Conservation (phyloP, 2,329 filamentous ascomycete genomes). For the Aspergillus pseudonomiae region DNA sequence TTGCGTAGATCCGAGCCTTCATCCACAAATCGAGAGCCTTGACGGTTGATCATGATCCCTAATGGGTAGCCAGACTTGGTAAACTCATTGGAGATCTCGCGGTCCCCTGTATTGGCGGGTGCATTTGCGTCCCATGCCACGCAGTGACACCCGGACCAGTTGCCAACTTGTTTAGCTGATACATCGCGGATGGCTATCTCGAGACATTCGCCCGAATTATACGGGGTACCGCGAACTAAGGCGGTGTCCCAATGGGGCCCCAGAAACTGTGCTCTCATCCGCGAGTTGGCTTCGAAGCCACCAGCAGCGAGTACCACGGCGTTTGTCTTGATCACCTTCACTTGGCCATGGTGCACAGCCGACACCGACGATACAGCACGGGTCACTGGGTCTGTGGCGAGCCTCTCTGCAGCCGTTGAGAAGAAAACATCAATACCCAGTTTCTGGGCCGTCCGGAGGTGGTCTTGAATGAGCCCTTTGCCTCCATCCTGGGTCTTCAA, state of each 20-base stretch:
- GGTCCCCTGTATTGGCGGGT: conserved; percentile 57
- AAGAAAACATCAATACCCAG: conserved; percentile 52
- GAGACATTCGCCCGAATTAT: conserved; percentile 64
- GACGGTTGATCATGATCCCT: conserved; percentile 64
- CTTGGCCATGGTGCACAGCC: conserved; percentile 18
- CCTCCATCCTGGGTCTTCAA: conserved; percentile 63
- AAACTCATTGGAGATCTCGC: conserved; percentile 65
- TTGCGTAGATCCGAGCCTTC: conserved; percentile 68
- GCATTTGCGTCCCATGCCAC: conserved; percentile 68
- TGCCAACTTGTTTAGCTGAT: conserved; percentile 56
- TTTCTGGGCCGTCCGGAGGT: conserved; percentile 47
- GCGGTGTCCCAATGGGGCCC: conserved; percentile 67
- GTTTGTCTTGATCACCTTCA: conserved; percentile 21
- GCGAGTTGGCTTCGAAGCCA: conserved; percentile 65
- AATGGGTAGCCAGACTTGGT: conserved; percentile 72
- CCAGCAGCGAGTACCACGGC: conserved; percentile 52
- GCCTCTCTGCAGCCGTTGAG: conserved; percentile 46
- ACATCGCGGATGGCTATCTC: conserved; percentile 56
- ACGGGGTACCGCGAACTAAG: conserved; percentile 64
- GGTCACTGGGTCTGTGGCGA: conserved; percentile 24
- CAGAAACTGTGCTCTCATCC: conserved; percentile 58
- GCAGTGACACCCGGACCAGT: conserved; percentile 68
- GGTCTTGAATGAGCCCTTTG: conserved; percentile 59
- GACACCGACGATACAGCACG: conserved; percentile 25
- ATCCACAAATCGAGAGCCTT: conserved; percentile 66